phyloP scores from a whole-genome alignment of 768 basidiomycete genomes.

The Lyophyllum atratum region DNA sequence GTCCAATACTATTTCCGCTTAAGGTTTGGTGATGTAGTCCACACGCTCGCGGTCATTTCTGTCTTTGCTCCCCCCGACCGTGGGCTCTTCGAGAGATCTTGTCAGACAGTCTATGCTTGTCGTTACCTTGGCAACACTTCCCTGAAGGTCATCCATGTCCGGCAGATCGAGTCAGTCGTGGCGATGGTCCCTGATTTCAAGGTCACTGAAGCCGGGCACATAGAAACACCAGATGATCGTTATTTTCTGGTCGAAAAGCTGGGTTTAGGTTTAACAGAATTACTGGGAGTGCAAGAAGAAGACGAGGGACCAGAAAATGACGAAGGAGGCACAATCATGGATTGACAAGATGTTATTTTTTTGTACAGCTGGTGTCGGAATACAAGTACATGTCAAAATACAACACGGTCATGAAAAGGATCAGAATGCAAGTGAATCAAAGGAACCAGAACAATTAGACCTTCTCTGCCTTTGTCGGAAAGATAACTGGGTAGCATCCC shows the following conservation, averaged over 20 bases:
- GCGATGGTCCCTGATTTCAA: slow-evolving; percentile 6
- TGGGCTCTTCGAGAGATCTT: not conserved
- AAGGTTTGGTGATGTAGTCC: not conserved
- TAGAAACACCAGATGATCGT: not conserved
- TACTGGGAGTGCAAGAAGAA: not conserved
- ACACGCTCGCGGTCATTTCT: slow-evolving; percentile 7
- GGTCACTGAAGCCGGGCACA: not conserved
- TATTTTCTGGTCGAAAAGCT: slow-evolving; percentile 6
- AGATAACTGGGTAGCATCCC: not conserved
- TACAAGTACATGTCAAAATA: no score
- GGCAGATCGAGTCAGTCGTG: slow-evolving; percentile 5
- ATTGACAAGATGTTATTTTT: no score
- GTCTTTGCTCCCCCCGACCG: slow-evolving; percentile 3
- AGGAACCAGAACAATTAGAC: not conserved
- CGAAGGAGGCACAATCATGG: not conserved
- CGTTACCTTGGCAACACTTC: not conserved
- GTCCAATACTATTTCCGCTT: slow-evolving; percentile 4
- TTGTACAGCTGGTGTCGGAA: no score
- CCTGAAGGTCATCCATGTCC: not conserved
- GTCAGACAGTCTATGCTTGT: not conserved
- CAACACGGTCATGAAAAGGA: no score
- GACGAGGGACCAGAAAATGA: not conserved
- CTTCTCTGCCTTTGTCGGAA: not conserved
- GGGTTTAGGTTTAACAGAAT: not conserved
- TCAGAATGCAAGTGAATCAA: not conserved